Evolutionary conservation across 2,329 filamentous ascomycete genomes (phyloP), one percentile per base, ranked within the genome.

Genomic region (Colletotrichum liaoningense): DNA sequence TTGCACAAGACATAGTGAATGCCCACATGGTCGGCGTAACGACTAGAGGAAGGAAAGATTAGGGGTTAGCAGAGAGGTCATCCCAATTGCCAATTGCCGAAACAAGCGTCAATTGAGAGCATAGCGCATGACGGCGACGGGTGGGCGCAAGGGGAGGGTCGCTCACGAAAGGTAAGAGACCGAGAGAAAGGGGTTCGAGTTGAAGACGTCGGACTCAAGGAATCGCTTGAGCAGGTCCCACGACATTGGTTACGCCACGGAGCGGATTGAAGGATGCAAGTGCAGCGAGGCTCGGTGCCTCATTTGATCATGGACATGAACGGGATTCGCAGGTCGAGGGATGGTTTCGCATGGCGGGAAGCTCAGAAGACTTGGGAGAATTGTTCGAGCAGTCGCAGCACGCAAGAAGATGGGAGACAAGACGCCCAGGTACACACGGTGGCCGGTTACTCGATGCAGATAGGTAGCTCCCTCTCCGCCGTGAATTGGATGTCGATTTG

Each of bases 201-300:
- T 96, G 89, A 97, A 97, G 88, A 97, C 93, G 88, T 97, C 94
- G 87, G 93, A 95, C 89, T 96, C 94, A 87, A 97, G 92, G 90
- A 96, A 95, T 85, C 94, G 92, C 88, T 94, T 93, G 83, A 97
- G 90, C 87, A 97, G 88, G 88, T 95, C 93, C 94, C 94, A 96
- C 87, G 92, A 93, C 92, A 92, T 93, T 87, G 83, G 83, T 79
- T 79, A 81, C 79, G 83, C 78, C 77, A 74, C 76, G 74, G 74
- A 75, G 76, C 74, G 77, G 76, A 69, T 58, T 64, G 74, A 79
- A 77, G 67, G 77, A 79, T 77, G 77, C 63, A 74, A 68, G 68
- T 72, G 33, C 72, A 72, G 79, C 67, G 78, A 79, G 78, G 78
- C 78, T 79, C 76, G 77, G 78, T 80, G 80, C 82, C 80, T 83